Conservation (phyloP, 495 filamentous ascomycete genomes). For the Hypoxylon cercidicola region DNA sequence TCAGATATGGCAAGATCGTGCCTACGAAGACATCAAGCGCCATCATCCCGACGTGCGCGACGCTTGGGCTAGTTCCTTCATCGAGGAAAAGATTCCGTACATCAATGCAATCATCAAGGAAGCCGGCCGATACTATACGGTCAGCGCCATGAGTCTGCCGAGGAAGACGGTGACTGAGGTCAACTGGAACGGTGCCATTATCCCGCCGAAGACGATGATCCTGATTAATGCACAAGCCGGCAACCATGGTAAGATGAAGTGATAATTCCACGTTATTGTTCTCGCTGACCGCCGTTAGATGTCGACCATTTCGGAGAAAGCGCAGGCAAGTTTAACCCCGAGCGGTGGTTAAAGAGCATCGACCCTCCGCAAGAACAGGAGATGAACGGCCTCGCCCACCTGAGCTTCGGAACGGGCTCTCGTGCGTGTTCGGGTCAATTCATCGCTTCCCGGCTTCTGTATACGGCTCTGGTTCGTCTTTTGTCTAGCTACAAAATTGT, state of each 20-base stretch:
- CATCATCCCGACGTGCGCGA: conserved; percentile 58
- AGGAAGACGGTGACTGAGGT: conserved; percentile 63
- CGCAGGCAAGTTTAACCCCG: conserved; percentile 63
- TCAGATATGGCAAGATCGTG: conserved; percentile 60
- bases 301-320: conserved; percentile 61
- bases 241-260: conserved; percentile 60
- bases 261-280: background rate
- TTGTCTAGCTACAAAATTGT: conserved; percentile 62
- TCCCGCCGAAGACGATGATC: conserved; percentile 65
- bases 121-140: conserved; percentile 65
- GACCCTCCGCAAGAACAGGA: conserved; percentile 52
- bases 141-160: conserved; percentile 64
- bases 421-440: conserved; percentile 63
- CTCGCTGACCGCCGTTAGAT: conserved; percentile 47
- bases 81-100: conserved; percentile 61
- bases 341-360: conserved; percentile 59
- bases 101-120: conserved; percentile 65
- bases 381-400: conserved; percentile 51
- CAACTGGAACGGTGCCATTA: conserved; percentile 65
- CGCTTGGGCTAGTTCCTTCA: conserved; percentile 59
- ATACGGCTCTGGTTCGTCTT: conserved; percentile 60
- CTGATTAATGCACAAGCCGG: conserved; percentile 68
- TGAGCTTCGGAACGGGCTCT: conserved; percentile 65
- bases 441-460: conserved; percentile 63
- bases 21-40: conserved; percentile 64